Conservation (phyloP, 257 asterid species). For the Rauvolfia tetraphylla region DNA sequence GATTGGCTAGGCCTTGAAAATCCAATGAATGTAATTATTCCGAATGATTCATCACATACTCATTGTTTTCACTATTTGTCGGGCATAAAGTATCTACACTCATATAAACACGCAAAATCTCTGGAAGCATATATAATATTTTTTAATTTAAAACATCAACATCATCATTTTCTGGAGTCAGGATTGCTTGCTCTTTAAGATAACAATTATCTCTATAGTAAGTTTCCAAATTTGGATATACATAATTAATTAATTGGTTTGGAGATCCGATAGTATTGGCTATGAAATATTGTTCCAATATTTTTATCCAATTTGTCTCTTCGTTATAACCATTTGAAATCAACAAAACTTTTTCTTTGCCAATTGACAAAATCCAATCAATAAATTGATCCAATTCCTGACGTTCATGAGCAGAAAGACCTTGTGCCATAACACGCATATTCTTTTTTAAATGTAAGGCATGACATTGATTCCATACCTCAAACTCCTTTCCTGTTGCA, state of each 20-base stretch:
- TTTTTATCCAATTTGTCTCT: not conserved
- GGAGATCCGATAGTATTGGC: not conserved
- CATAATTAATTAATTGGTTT: no score
- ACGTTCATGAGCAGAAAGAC: not conserved
- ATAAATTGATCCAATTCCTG: not conserved
- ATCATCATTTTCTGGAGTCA: not conserved
- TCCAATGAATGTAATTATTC: not conserved
- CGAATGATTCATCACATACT: not conserved
- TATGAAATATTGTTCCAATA: not conserved
- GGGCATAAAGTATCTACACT: not conserved
- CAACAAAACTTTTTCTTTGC: not conserved
- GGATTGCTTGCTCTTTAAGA: not conserved
- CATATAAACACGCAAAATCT: not conserved
- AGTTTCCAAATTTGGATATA: not conserved
- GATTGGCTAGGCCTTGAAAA: not conserved
- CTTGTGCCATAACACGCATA: not conserved
- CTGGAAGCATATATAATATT: not conserved
- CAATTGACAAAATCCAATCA: not conserved
- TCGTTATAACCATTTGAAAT: no score
- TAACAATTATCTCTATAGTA: not conserved
- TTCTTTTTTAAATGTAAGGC: not conserved
- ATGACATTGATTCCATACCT: not conserved
- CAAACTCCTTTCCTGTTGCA: not conserved
- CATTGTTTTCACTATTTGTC: no score
- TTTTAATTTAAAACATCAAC: not conserved